Base-by-base conservation (phyloP, 345 rosid genomes). In the Pistacia atlantica region DNA sequence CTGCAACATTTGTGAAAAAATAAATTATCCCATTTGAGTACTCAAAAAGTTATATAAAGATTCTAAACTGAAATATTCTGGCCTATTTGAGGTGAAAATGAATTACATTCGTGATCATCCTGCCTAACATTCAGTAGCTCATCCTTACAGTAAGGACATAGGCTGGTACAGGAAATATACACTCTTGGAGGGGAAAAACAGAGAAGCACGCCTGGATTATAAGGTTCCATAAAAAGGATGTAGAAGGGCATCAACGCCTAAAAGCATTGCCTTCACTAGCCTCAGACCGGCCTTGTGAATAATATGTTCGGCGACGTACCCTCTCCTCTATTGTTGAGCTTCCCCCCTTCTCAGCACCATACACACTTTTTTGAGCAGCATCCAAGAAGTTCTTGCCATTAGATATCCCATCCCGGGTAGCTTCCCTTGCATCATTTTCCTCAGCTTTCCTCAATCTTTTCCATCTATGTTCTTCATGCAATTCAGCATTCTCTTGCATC, bases 401-500 rank as follows among this genome's bases (percentile, higher is more conserved):
- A 58, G 89, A 52, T 22, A 72, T 61, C 28, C 77, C 81, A 78
- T 88, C 79, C 65, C 74, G 74, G 5, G 77, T 82, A 75, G 91
- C 95, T 83, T 93, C 95, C 64, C 69, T 78, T 31, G 90, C 93
- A 80, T 92, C 97, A 1, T 82, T 88, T 52, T 92, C 97, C 13
- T 90, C 98, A 1, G 97, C 97, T 79, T 86, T 93, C 87, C 82
- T 92, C 81, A 96, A 65, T 31, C 98, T 91, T 80, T 86, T 93
- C 97, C 97, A 93, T 78, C 99, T 92, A 66, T 93, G 97, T 73
- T 92, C 98, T 74, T 93, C 98, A 14, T 96, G 97, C 81, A 94
- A 78, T 86, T 91, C 94, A 51, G 97, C 99, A 83, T 94, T 90
- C 76, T 54, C 79, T 83, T 89, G 97, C 99, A 96, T 94, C 86